These are phyloP conservation scores for Calocybe cyanea DNA, from an alignment of 768 basidiomycete species.

Conservation along the genomic window DNA sequence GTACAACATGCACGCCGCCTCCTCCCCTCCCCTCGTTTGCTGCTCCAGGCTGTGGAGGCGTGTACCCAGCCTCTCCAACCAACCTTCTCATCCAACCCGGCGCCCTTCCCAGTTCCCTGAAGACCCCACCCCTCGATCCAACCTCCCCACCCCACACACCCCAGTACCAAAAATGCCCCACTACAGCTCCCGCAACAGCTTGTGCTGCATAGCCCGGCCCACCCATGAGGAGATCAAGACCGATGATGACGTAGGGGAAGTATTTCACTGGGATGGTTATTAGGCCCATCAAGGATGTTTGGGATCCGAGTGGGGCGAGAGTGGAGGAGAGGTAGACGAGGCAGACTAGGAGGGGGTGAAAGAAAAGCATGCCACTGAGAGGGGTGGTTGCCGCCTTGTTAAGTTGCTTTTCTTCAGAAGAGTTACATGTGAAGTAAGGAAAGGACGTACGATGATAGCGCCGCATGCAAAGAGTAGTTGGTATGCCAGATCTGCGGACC, in stretches of 20 bases:
- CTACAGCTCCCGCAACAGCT: constrained; percentile 64
- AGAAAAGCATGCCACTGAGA: constrained; percentile 50
- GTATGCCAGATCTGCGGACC: constrained; percentile 76
- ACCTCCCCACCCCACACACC: constrained; percentile 50
- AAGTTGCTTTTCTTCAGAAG: neutral
- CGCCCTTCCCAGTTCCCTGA: constrained; percentile 42
- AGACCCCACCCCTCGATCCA: constrained; percentile 36
- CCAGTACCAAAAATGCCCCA: constrained; percentile 86
- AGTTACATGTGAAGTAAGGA: neutral
- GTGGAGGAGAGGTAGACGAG: constrained; percentile 66
- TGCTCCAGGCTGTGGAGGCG: constrained; percentile 25
- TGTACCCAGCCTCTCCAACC: constrained; percentile 37
- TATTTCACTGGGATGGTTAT: constrained; percentile 69
- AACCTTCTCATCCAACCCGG: constrained; percentile 54
- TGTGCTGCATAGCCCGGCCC: constrained; percentile 55
- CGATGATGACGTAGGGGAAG: constrained; percentile 72
- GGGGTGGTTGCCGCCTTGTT: constrained; percentile 53
- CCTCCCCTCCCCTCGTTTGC: constrained; percentile 30
- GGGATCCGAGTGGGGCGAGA: constrained; percentile 61
- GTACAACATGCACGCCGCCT: constrained; percentile 54
- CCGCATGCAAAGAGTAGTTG: constrained; percentile 56
- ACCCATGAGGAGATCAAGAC: constrained; percentile 62
- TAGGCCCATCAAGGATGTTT: constrained; percentile 77
- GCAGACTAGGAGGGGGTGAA: constrained; percentile 61
- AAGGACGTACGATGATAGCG: constrained; percentile 54